A percentile compares a stretch with the other conserved stretches of the same genome.
Conservation (phyloP, 139 green algal genomes). For the Nannochloris sp. region DNA sequence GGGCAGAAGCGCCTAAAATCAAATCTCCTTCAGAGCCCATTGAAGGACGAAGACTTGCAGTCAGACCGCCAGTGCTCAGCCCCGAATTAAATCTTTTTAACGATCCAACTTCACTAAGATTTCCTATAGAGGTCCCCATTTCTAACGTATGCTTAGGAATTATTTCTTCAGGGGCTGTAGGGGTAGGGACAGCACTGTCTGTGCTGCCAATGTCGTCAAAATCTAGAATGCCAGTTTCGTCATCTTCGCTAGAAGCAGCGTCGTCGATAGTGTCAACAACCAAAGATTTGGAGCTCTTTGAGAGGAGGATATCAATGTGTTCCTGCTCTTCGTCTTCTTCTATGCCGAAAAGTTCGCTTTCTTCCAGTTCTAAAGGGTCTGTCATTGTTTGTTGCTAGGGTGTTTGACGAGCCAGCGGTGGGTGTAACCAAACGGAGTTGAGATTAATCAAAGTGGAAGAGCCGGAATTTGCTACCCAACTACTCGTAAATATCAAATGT, state of each 20-base stretch:
- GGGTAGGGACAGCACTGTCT: background rate
- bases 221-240: background rate
- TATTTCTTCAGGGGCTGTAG: background rate
- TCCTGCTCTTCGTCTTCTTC: constrained; percentile 1
- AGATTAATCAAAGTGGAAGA: too few relatives aligned
- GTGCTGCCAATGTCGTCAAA: background rate
- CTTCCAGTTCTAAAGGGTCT: constrained; percentile 11
- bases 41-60: too few relatives aligned
- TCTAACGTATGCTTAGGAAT: background rate
- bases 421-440: too few relatives aligned
- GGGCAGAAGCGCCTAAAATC: background rate
- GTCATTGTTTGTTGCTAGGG: background rate
- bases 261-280: background rate
- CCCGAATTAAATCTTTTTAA: constrained; percentile 10
- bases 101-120: constrained; percentile 14
- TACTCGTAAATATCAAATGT: too few relatives aligned
- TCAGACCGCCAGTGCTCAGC: background rate
- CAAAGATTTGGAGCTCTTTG: background rate
- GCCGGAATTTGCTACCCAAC: too few relatives aligned
- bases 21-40: background rate
- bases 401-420: too few relatives aligned
- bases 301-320: background rate
- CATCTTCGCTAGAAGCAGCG: background rate
- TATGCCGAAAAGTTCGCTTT: constrained; percentile 20
- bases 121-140: constrained; percentile 1